A percentile compares a stretch with the other conserved stretches of the same genome.
Evolutionary conservation across 257 asterid species (phyloP).

Genomic region (Petunia axillaris): DNA sequence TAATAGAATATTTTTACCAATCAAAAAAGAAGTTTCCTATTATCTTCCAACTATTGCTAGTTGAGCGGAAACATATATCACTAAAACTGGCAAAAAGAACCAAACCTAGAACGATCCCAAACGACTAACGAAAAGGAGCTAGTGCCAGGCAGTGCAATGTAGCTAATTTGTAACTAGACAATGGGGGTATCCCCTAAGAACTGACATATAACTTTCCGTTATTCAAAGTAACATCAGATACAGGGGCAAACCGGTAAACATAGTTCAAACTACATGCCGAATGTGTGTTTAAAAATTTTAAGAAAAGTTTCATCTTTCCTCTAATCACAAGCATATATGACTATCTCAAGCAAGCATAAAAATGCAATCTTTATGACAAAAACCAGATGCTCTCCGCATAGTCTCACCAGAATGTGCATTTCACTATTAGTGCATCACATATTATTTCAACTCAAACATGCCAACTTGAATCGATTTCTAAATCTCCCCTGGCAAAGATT

Average conservation of each 20-base stretch:
- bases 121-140: background rate
- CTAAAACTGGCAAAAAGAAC: background rate
- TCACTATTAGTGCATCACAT: background rate
- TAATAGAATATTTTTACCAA: too few relatives aligned
- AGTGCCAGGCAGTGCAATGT: background rate
- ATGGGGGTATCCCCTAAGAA: too few relatives aligned
- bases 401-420: background rate
- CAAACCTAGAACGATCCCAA: background rate
- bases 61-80: background rate
- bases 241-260: too few relatives aligned
- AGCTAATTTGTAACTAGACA: too few relatives aligned
- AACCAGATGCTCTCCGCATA: background rate
- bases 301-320: too few relatives aligned
- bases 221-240: too few relatives aligned
- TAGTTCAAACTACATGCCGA: too few relatives aligned
- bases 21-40: background rate
- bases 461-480: background rate
- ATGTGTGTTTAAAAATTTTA: too few relatives aligned
- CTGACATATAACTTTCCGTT: too few relatives aligned
- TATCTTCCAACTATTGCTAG: background rate
- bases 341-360: background rate
- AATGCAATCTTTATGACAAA: background rate
- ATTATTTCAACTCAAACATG: background rate
- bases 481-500: background rate
- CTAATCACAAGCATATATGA: background rate